These are phyloP conservation scores for Cyberlindnera euphorbiae DNA, from an alignment of 805 yeast species.

Conservation along the genomic window DNA sequence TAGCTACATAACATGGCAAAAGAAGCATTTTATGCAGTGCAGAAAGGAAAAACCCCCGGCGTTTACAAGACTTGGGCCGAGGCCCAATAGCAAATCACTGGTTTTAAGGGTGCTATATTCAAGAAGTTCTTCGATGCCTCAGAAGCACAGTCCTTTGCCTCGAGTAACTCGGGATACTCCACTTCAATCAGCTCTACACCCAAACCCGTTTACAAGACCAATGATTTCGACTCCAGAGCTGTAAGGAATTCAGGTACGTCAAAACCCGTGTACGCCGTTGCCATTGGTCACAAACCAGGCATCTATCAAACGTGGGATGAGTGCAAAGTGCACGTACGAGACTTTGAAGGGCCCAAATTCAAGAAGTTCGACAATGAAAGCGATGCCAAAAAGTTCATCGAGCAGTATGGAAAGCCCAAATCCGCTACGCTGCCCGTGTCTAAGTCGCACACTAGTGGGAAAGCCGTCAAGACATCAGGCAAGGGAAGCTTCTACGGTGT, in stretches of 20 bases:
- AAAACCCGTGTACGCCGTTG: slow-evolving; percentile 44
- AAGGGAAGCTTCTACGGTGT: no score
- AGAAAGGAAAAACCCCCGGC: slow-evolving; percentile 36
- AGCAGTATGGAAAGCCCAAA: no score
- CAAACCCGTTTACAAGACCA: no score
- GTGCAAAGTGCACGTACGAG: no score
- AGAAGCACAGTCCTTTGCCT: background rate
- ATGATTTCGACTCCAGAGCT: no score
- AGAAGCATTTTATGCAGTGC: slow-evolving; percentile 46
- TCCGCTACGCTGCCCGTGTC: no score
- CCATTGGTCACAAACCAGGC: slow-evolving; percentile 34
- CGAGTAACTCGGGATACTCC: no score
- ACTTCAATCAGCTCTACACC: no score
- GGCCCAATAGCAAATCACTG: slow-evolving; percentile 46
- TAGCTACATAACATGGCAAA: slow-evolving; percentile 12
- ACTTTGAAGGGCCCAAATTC: slow-evolving; percentile 29
- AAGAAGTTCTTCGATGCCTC: slow-evolving; percentile 36
- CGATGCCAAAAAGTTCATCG: slow-evolving; percentile 1
- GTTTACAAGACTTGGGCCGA: slow-evolving; percentile 57
- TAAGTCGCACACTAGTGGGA: no score
- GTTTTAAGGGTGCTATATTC: slow-evolving; percentile 31
- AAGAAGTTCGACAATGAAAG: slow-evolving; percentile 37
- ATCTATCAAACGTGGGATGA: no score
- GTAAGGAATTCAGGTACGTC: no score
- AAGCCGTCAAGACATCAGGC: no score